A percentile compares a stretch with the other conserved stretches of the same genome.
phyloP scores from a whole-genome alignment of 352 stramenopile genomes.

The Pythium aristosporum region DNA sequence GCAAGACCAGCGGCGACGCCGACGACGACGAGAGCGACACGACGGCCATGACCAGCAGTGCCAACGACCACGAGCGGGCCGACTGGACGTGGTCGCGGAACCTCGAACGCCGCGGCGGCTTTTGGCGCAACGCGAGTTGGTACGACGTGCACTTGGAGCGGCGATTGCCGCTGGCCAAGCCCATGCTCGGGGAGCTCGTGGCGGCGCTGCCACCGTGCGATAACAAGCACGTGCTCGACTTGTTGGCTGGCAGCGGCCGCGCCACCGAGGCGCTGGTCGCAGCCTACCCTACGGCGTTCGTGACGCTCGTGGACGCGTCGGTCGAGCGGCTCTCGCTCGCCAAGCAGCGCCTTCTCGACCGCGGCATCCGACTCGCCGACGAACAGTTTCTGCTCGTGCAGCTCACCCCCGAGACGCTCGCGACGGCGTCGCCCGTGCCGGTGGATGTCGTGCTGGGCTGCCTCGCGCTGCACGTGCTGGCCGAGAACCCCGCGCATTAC shows the following conservation, averaged over 20 bases:
- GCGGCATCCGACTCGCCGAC: conserved; percentile 22
- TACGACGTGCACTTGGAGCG: conserved; percentile 70
- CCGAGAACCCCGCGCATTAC: conserved; percentile 57
- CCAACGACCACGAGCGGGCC: not conserved
- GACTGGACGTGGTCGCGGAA: conserved; percentile 53
- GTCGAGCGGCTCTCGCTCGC: conserved; percentile 56
- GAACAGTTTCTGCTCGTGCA: conserved; percentile 34
- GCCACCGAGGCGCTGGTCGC: conserved; percentile 48
- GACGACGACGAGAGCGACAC: not conserved
- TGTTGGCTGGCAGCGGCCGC: conserved; percentile 67
- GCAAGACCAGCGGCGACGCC: conserved; percentile 24
- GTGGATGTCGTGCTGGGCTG: conserved; percentile 64
- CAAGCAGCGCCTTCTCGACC: conserved; percentile 32
- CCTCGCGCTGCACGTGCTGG: conserved; percentile 69
- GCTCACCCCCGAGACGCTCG: conserved; percentile 21
- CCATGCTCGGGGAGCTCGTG: conserved; percentile 63
- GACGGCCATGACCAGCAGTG: not conserved
- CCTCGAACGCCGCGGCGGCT: conserved; percentile 57
- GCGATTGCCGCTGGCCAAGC: conserved; percentile 58
- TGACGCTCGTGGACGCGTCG: conserved; percentile 64
- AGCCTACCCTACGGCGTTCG: conserved; percentile 55
- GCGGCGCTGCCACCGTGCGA: conserved; percentile 61
- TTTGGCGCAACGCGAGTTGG: conserved; percentile 77
- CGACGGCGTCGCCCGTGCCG: conserved; percentile 24
- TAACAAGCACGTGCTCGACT: conserved; percentile 52